Percentiles rank a stretch among this genome's conserved stretches.
Conservation (phyloP, 1,284 basidiomycete genomes). For the Sphagnurus paluster region DNA sequence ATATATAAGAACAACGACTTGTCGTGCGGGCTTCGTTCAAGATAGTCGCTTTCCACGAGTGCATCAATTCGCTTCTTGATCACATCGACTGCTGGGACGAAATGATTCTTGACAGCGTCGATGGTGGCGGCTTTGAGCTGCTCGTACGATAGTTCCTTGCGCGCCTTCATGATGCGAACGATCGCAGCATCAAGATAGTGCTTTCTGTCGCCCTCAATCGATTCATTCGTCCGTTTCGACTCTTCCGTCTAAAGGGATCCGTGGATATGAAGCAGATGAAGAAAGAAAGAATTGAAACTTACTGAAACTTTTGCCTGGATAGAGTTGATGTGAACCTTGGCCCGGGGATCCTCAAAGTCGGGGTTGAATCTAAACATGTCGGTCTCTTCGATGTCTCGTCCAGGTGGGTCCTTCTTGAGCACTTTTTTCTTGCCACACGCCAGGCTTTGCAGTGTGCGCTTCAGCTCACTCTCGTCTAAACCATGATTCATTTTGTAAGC, state of each 20-base stretch:
- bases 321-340: constrained; percentile 91
- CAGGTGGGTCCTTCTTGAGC: constrained; percentile 77
- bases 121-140: constrained; percentile 79
- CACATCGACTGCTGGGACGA: constrained; percentile 67
- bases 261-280: neutral
- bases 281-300: constrained; percentile 24
- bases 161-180: constrained; percentile 92
- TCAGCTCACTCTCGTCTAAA: constrained; percentile 73
- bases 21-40: constrained; percentile 75
- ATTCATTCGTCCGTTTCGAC: constrained; percentile 77
- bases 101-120: constrained; percentile 79
- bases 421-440: constrained; percentile 92
- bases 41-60: constrained; percentile 85
- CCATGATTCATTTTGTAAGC: neutral
- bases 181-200: constrained; percentile 91
- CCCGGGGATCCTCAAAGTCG: constrained; percentile 78
- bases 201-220: constrained; percentile 87
- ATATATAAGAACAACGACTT: constrained; percentile 76
- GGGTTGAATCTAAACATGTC: constrained; percentile 87
- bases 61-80: constrained; percentile 86
- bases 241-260: constrained; percentile 71
- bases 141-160: constrained; percentile 79
- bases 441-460: constrained; percentile 87
- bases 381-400: constrained; percentile 75
- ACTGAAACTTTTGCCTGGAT: constrained; percentile 94